These are phyloP conservation scores for Mangifera indica DNA, from an alignment of 345 rosid genomes.

Conservation along the genomic window DNA sequence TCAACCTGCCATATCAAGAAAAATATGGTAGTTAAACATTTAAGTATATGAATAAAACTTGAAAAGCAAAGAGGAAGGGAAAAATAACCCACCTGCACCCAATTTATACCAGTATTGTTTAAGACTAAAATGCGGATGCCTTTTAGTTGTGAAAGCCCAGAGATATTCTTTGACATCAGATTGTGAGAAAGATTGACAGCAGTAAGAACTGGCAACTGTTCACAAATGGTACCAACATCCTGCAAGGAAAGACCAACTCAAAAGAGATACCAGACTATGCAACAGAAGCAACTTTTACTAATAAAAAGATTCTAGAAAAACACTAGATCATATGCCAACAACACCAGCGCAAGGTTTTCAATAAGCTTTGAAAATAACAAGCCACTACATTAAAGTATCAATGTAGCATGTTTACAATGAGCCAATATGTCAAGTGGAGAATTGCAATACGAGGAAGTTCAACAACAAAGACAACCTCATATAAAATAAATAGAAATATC, in stretches of 20 bases:
- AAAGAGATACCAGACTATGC: not conserved
- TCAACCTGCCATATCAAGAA: slow-evolving; percentile 56
- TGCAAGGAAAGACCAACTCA: slow-evolving; percentile 28
- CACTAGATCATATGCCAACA: slow-evolving; percentile 48
- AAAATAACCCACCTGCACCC: slow-evolving; percentile 60
- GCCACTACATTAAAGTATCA: not conserved
- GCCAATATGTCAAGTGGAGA: no score
- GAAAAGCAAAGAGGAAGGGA: not conserved
- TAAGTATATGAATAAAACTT: not conserved
- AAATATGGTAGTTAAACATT: not conserved
- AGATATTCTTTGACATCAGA: slow-evolving; percentile 44
- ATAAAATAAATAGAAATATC: not conserved
- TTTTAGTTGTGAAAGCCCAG: slow-evolving; percentile 50
- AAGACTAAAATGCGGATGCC: slow-evolving; percentile 68
- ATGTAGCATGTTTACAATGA: not conserved
- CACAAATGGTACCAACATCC: slow-evolving; percentile 69
- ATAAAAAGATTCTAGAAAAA: slow-evolving; percentile 7
- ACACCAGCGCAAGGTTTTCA: not conserved
- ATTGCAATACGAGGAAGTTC: no score
- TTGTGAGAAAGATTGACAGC: slow-evolving; percentile 71
- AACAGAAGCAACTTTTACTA: not conserved
- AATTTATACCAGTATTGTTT: slow-evolving; percentile 61
- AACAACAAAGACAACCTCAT: not conserved
- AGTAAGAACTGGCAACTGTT: slow-evolving; percentile 61
- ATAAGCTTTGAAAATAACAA: not conserved